phyloP scores from a whole-genome alignment of 176 grass and related monocot genomes.

The Raddia distichophylla region DNA sequence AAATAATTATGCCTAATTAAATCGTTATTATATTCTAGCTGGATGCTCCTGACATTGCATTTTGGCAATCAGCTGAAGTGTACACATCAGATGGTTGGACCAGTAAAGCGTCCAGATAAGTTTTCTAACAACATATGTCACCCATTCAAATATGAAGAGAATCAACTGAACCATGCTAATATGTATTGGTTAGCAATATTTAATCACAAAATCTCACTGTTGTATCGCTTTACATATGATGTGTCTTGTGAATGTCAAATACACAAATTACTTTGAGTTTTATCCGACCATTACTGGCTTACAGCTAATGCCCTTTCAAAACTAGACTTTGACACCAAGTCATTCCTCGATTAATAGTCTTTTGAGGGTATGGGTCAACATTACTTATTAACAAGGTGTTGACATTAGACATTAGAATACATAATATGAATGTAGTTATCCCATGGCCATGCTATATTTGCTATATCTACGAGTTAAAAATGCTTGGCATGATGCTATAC shows the following conservation, averaged over 20 bases:
- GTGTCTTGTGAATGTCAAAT: constrained; percentile 2
- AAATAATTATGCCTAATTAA: background rate
- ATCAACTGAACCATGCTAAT: background rate
- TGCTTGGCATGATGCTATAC: background rate
- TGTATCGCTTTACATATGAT: background rate
- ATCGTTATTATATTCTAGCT: background rate
- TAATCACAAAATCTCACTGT: background rate
- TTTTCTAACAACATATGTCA: constrained; percentile 6
- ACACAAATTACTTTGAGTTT: background rate
- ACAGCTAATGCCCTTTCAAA: background rate
- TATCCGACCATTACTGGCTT: background rate
- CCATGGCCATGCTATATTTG: background rate
- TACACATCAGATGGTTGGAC: background rate
- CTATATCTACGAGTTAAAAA: background rate
- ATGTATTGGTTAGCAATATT: background rate
- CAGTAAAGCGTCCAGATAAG: background rate
- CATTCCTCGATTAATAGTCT: background rate
- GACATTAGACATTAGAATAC: background rate
- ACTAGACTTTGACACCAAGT: background rate
- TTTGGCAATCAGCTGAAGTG: background rate
- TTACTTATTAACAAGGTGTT: constrained; percentile 3
- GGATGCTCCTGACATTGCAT: background rate
- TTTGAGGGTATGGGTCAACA: background rate
- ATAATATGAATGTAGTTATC: background rate
- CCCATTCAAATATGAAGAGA: background rate